Evolutionary conservation across 345 rosid genomes (phyloP).

Genomic region (Linum trigynum): DNA sequence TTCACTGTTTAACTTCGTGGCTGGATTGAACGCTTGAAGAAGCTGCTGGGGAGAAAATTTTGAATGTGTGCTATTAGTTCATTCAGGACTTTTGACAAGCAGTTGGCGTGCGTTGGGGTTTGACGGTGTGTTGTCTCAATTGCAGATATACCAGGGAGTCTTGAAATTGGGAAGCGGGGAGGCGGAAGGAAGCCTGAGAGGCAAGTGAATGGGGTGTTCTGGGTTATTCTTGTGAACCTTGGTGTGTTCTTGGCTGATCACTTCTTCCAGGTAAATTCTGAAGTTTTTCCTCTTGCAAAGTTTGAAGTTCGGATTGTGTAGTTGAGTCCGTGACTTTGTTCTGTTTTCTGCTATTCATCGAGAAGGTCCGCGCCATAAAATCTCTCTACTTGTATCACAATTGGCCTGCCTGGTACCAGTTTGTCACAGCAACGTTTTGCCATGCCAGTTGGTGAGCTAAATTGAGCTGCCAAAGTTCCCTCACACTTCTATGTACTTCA

Average conservation of each 20-base stretch:
- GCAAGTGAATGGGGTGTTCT: conserved; percentile 59
- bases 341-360: conserved; percentile 2
- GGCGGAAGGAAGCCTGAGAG: conserved; percentile 38
- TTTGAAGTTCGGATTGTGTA: background rate
- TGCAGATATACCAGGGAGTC: conserved; percentile 50
- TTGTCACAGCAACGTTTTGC: conserved; percentile 82
- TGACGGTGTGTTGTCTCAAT: conserved; percentile 2
- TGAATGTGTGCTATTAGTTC: background rate
- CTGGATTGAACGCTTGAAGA: background rate
- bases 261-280: conserved; percentile 51
- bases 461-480: background rate
- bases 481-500: background rate
- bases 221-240: conserved; percentile 80
- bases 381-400: conserved; percentile 70
- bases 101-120: conserved; percentile 11
- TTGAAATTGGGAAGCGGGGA: conserved; percentile 49
- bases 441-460: conserved; percentile 83
- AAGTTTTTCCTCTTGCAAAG: background rate
- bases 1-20: background rate
- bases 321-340: background rate
- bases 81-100: conserved; percentile 19
- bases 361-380: conserved; percentile 47
- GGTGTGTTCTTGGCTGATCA: conserved; percentile 71
- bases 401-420: conserved; percentile 82
- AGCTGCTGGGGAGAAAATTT: no score